phyloP scores from a whole-genome alignment of 2,329 filamentous ascomycete species.

The Clarireedia sp. region DNA sequence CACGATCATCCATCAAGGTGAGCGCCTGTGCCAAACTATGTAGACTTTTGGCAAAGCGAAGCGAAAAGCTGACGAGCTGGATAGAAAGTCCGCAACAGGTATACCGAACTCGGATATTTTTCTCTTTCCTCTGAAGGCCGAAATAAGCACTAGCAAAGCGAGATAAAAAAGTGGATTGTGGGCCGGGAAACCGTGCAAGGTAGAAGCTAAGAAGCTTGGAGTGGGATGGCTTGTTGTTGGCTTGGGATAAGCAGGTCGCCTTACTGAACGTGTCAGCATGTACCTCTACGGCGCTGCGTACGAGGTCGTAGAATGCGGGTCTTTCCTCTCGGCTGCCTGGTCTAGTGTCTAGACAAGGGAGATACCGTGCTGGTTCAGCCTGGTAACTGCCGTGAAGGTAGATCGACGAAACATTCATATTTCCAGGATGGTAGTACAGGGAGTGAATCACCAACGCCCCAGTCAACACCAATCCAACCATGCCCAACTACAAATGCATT shows the following conservation, averaged over 20 bases:
- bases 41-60: conserved; percentile 11
- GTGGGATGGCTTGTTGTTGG: conserved; percentile 1
- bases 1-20: not conserved
- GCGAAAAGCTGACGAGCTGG: conserved; percentile 19
- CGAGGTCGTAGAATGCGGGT: conserved; percentile 3
- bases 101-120: conserved; percentile 14
- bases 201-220: conserved; percentile 13
- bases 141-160: conserved; percentile 25
- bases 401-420: conserved; percentile 13
- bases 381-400: conserved; percentile 14
- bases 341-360: not conserved
- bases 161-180: not conserved
- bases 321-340: conserved; percentile 3
- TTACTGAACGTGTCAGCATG: conserved; percentile 3
- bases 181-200: not conserved
- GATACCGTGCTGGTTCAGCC: conserved; percentile 11
- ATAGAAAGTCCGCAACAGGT: not conserved
- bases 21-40: not conserved
- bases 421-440: conserved; percentile 15
- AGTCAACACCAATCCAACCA: conserved; percentile 17
- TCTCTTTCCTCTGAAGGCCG: conserved; percentile 19
- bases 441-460: conserved; percentile 5
- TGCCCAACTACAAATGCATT: conserved; percentile 15
- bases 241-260: conserved; percentile 4
- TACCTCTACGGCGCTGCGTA: conserved; percentile 1